Evolutionary conservation across 179 eudicot species (phyloP).

Genomic region (Kewa caespitosa): DNA sequence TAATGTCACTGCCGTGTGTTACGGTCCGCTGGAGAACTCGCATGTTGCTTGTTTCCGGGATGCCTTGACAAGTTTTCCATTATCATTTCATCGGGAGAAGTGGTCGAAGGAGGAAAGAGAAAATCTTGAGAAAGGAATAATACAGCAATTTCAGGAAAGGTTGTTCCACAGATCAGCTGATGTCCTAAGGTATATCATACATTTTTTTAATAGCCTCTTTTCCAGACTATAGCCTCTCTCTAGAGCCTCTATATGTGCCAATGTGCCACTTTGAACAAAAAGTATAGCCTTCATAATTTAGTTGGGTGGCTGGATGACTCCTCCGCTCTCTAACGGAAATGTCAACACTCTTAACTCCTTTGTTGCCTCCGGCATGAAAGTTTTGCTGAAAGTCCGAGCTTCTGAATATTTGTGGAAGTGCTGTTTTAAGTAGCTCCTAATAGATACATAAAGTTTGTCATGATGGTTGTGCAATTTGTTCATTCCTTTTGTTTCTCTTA

Average conservation of each 20-base stretch:
- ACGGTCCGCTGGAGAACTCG: constrained; percentile 81
- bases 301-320: not conserved
- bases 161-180: constrained; percentile 52
- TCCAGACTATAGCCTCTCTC: not conserved
- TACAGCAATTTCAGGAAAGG: constrained; percentile 64
- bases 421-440: too few species aligned
- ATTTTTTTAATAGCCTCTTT: not conserved
- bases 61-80: constrained; percentile 49
- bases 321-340: not conserved
- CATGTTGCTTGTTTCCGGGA: constrained; percentile 56
- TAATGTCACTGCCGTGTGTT: constrained; percentile 38
- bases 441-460: too few species aligned
- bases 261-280: not conserved
- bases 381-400: not conserved
- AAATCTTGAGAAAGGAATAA: constrained; percentile 68
- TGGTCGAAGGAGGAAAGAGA: constrained; percentile 65
- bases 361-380: not conserved
- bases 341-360: not conserved
- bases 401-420: too few species aligned
- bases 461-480: too few species aligned
- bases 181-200: constrained; percentile 38
- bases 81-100: constrained; percentile 46
- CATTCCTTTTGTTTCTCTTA: too few species aligned
- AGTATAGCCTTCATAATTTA: not conserved
- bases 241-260: not conserved